A percentile compares a stretch with the other conserved stretches of the same genome.
Conservation (phyloP, 2,329 filamentous ascomycete genomes). For the Cryphonectria parasitica region DNA sequence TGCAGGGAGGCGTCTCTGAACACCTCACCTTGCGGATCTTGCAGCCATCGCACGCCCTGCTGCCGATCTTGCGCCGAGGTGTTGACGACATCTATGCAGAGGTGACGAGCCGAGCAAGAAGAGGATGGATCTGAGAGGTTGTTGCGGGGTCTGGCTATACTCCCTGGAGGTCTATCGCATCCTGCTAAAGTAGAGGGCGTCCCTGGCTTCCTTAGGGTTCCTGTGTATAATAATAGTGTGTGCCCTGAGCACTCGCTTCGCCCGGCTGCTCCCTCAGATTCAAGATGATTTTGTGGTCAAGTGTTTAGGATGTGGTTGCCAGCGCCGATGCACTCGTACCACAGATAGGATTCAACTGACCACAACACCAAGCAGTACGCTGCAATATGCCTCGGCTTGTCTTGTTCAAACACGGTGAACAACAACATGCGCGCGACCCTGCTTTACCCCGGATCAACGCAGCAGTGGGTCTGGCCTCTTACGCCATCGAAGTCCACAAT, state of each 20-base stretch:
- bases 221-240: neutral
- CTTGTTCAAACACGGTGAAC: too few species aligned
- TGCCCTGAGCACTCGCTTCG: slow-evolving; percentile 1
- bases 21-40: slow-evolving; percentile 58
- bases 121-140: neutral
- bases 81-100: slow-evolving; percentile 14
- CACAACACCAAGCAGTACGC: neutral
- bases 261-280: slow-evolving; percentile 12
- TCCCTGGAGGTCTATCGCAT: slow-evolving; percentile 16
- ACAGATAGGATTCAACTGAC: neutral
- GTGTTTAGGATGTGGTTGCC: slow-evolving; percentile 10
- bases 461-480: slow-evolving; percentile 16
- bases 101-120: neutral
- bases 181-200: slow-evolving; percentile 13
- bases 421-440: neutral
- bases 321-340: slow-evolving; percentile 1
- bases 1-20: slow-evolving; percentile 51
- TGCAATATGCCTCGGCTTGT: neutral
- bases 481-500: slow-evolving; percentile 26
- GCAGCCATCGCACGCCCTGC: slow-evolving; percentile 55
- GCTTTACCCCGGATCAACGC: slow-evolving; percentile 24
- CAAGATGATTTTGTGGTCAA: slow-evolving; percentile 14
- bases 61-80: slow-evolving; percentile 39
- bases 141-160: neutral
- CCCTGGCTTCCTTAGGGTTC: neutral